phyloP scores from a whole-genome alignment of 2,329 filamentous ascomycete genomes.

The Ophiostoma novo-ulmi region DNA sequence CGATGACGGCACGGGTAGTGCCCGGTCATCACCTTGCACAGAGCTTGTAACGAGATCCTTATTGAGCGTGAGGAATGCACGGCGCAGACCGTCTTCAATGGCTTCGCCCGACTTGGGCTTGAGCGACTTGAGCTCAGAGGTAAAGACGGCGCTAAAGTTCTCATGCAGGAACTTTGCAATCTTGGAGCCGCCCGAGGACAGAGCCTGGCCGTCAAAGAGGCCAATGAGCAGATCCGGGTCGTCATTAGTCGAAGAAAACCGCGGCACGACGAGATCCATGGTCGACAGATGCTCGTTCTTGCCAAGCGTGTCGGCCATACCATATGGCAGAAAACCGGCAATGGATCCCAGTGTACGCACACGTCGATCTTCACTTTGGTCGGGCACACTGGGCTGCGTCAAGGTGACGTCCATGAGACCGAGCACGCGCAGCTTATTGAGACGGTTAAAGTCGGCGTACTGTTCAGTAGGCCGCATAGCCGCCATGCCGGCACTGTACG shows the following conservation, averaged over 20 bases:
- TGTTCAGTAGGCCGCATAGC: slow-evolving; percentile 54
- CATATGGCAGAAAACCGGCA: slow-evolving; percentile 85
- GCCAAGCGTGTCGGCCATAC: slow-evolving; percentile 94
- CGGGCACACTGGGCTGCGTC: slow-evolving; percentile 86
- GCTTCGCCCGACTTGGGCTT: slow-evolving; percentile 66
- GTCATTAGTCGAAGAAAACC: slow-evolving; percentile 67
- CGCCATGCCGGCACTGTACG: slow-evolving; percentile 45
- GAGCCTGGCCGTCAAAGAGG: slow-evolving; percentile 92
- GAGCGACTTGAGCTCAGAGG: slow-evolving; percentile 70
- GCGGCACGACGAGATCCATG: slow-evolving; percentile 88
- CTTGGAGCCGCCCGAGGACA: slow-evolving; percentile 85
- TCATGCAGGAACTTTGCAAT: slow-evolving; percentile 96
- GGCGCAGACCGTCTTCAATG: slow-evolving; percentile 73
- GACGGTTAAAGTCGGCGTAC: slow-evolving; percentile 82
- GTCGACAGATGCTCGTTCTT: slow-evolving; percentile 92
- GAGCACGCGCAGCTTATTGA: slow-evolving; percentile 77
- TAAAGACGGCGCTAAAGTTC: slow-evolving; percentile 83
- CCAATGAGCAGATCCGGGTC: slow-evolving; percentile 87
- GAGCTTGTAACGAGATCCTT: slow-evolving; percentile 88
- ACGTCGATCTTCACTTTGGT: slow-evolving; percentile 90
- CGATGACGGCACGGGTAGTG: slow-evolving; percentile 36
- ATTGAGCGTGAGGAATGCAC: slow-evolving; percentile 84
- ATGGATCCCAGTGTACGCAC: slow-evolving; percentile 95
- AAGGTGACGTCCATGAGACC: slow-evolving; percentile 98
- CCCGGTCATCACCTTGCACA: slow-evolving; percentile 57